Conservation (phyloP, 2,329 filamentous ascomycete species). For the Aspergillus viridinutans region DNA sequence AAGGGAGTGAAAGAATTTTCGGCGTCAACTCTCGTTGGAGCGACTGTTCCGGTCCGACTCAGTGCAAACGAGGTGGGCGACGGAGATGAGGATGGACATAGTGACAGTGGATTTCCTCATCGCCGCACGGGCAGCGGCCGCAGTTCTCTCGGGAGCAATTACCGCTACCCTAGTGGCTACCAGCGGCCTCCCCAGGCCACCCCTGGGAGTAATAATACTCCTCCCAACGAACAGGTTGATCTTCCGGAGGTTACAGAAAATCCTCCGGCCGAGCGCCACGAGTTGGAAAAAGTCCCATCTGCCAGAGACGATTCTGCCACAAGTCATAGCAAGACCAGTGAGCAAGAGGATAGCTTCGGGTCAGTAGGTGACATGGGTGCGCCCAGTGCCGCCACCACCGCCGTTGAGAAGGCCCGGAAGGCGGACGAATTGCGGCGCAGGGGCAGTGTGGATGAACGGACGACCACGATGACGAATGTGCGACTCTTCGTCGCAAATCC, state of each 20-base stretch:
- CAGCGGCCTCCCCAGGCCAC: conserved; percentile 39
- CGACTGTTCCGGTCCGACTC: conserved; percentile 82
- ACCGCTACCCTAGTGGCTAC: conserved; percentile 43
- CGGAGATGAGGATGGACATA: conserved; percentile 63
- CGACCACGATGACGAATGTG: conserved; percentile 44
- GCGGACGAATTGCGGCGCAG: conserved; percentile 44
- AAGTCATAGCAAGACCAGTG: conserved; percentile 29
- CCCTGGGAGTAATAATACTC: conserved; percentile 51
- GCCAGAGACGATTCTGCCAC: conserved; percentile 27
- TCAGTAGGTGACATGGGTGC: conserved; percentile 49
- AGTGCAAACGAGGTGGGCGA: conserved; percentile 95
- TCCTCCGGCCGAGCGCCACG: conserved; percentile 25
- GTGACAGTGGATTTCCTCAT: conserved; percentile 41
- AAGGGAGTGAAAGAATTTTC: conserved; percentile 77
- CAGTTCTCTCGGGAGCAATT: conserved; percentile 51
- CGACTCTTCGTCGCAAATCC: conserved; percentile 47
- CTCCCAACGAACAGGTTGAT: conserved; percentile 44
- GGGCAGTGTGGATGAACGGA: conserved; percentile 47
- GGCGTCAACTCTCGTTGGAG: conserved; percentile 68
- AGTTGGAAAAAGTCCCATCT: conserved; percentile 25
- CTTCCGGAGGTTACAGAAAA: conserved; percentile 42
- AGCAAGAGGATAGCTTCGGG: conserved; percentile 53
- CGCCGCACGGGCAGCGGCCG: conserved; percentile 55
- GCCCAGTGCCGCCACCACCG: conserved; percentile 37
- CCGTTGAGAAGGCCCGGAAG: conserved; percentile 37